Percentiles rank a stretch among this genome's conserved stretches.
phyloP scores from a whole-genome alignment of 306 rosid species.

The Prunus mira region DNA sequence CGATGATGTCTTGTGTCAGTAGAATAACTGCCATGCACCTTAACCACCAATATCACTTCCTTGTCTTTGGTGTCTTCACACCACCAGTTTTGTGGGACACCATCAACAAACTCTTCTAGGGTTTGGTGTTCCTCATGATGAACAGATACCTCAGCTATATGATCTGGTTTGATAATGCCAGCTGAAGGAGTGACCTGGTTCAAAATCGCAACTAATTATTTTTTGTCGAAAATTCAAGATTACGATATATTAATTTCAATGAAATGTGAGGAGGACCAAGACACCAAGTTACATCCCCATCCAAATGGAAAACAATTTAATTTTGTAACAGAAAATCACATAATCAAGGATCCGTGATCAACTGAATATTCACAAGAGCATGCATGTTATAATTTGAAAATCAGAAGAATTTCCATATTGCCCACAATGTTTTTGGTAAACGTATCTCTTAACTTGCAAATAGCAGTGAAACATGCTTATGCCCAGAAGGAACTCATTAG shows the following conservation, averaged over 20 bases:
- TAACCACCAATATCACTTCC: slow-evolving; percentile 74
- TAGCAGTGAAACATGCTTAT: not conserved
- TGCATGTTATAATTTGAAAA: too few species aligned
- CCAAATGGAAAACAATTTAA: not conserved
- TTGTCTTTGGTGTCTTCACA: slow-evolving; percentile 87
- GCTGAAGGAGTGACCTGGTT: slow-evolving; percentile 79
- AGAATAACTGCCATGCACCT: slow-evolving; percentile 61
- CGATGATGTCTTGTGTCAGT: slow-evolving; percentile 55
- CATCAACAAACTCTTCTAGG: slow-evolving; percentile 78
- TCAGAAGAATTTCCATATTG: not conserved
- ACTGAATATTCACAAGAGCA: not conserved
- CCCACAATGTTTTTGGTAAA: not conserved
- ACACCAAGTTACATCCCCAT: not conserved
- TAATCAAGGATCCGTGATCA: not conserved
- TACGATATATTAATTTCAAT: not conserved
- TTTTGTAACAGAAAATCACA: not conserved
- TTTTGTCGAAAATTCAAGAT: not conserved
- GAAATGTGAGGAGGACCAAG: not conserved
- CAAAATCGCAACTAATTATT: slow-evolving; percentile 24
- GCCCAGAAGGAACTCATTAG: not conserved
- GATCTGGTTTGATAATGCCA: slow-evolving; percentile 75
- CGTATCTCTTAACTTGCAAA: not conserved
- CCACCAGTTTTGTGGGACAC: slow-evolving; percentile 77
- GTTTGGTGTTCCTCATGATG: slow-evolving; percentile 81
- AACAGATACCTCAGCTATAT: slow-evolving; percentile 74